phyloP scores from a whole-genome alignment of 2,329 filamentous ascomycete species.

The Colletotrichum sidae region DNA sequence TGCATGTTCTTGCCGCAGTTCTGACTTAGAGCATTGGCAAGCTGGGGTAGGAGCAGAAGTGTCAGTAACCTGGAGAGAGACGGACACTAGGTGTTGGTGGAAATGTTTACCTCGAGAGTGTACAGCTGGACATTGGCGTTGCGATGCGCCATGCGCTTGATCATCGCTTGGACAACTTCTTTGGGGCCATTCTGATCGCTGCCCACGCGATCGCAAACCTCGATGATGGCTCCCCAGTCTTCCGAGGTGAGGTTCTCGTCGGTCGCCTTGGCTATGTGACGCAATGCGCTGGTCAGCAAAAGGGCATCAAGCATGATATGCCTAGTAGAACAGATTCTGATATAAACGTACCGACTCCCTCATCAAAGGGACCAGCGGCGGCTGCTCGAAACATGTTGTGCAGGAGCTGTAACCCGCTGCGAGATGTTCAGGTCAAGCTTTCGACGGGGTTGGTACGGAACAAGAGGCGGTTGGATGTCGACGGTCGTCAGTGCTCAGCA shows the following conservation, averaged over 20 bases:
- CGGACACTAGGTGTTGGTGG: background rate
- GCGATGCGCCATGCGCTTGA: constrained; percentile 90
- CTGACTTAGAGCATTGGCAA: constrained; percentile 90
- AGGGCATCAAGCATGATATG: background rate
- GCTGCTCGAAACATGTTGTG: constrained; percentile 69
- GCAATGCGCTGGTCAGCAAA: constrained; percentile 11
- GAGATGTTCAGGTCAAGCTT: background rate
- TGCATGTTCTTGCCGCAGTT: constrained; percentile 91
- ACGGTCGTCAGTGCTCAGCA: constrained; percentile 1
- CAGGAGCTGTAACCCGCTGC: constrained; percentile 35
- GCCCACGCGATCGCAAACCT: constrained; percentile 71
- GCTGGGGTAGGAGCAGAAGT: constrained; percentile 56
- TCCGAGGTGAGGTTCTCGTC: constrained; percentile 96
- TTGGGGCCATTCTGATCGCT: constrained; percentile 73
- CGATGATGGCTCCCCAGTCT: constrained; percentile 74
- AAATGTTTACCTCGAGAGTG: constrained; percentile 77
- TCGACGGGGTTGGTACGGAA: constrained; percentile 1
- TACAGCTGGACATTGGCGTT: constrained; percentile 98
- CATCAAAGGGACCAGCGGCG: constrained; percentile 68
- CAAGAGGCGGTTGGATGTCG: background rate
- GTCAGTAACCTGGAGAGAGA: constrained; percentile 8
- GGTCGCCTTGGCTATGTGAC: constrained; percentile 75
- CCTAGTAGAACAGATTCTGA: background rate
- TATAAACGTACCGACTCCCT: constrained; percentile 65
- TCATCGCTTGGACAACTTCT: constrained; percentile 89